Percentiles rank a stretch among this genome's conserved stretches.
These are phyloP conservation scores for Pythium sp. DNA, from an alignment of 352 stramenopile species.

Conservation along the genomic window DNA sequence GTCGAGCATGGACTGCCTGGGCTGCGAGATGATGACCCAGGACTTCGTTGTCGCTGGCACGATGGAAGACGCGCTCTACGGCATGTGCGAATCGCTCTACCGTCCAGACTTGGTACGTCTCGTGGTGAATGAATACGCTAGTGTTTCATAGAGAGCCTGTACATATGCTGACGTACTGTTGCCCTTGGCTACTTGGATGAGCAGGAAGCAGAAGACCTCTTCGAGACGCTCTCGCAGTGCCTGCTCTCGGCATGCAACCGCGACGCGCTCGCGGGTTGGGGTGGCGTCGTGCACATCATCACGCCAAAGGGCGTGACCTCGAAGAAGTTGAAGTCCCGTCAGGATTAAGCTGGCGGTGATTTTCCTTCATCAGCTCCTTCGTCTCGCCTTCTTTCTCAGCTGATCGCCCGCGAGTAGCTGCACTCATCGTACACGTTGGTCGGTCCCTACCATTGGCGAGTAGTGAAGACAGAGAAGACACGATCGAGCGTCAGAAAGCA, in stretches of 20 bases:
- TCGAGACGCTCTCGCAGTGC: slow-evolving; percentile 98
- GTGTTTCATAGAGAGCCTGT: background rate
- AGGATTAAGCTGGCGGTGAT: slow-evolving; percentile 47
- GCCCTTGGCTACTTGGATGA: background rate
- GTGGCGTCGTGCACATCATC: slow-evolving; percentile 98
- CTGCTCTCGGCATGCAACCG: slow-evolving; percentile 97
- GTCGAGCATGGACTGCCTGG: slow-evolving; percentile 97
- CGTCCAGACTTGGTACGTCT: slow-evolving; percentile 91
- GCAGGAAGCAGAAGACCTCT: slow-evolving; percentile 93
- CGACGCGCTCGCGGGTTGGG: slow-evolving; percentile 98
- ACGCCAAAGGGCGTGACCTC: slow-evolving; percentile 81
- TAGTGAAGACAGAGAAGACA: background rate
- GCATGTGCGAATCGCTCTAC: slow-evolving; percentile 99
- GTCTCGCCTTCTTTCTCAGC: background rate
- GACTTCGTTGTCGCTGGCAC: slow-evolving; percentile 98
- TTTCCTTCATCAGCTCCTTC: background rate
- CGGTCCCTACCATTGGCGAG: background rate
- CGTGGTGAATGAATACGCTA: background rate
- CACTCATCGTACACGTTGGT: background rate
- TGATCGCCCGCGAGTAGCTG: background rate
- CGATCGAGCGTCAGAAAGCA: background rate
- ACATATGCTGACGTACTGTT: background rate
- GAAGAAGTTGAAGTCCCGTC: slow-evolving; percentile 79
- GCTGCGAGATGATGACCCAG: slow-evolving; percentile 93
- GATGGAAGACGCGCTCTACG: slow-evolving; percentile 97